These are phyloP conservation scores for Luffa acutangula DNA, from an alignment of 306 rosid species.

Conservation along the genomic window DNA sequence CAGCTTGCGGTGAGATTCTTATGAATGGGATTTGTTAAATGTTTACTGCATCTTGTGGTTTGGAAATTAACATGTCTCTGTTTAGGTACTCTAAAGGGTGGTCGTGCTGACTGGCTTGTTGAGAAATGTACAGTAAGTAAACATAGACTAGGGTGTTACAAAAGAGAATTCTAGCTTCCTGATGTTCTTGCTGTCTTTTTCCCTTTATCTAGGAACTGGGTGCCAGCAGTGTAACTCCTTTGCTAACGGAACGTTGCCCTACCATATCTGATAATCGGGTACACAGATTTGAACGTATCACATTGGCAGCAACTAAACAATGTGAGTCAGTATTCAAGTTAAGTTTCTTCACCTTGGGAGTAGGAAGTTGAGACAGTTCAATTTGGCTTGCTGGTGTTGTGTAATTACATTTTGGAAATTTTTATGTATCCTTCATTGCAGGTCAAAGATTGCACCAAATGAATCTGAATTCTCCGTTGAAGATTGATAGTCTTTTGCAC, in stretches of 20 bases:
- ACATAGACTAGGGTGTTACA: background rate
- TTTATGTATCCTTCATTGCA: constrained; percentile 17
- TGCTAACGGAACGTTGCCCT: constrained; percentile 78
- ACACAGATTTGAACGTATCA: constrained; percentile 74
- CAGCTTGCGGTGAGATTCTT: constrained; percentile 59
- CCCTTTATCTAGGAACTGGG: constrained; percentile 69
- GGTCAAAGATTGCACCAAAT: constrained; percentile 88
- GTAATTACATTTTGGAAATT: constrained; percentile 4
- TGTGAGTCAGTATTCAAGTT: constrained; percentile 27
- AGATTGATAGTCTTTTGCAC: constrained; percentile 36
- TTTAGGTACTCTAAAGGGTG: constrained; percentile 84
- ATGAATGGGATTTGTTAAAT: background rate
- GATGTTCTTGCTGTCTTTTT: constrained; percentile 4
- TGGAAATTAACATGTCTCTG: constrained; percentile 4
- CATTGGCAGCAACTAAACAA: constrained; percentile 89
- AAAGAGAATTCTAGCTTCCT: background rate
- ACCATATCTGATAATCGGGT: constrained; percentile 60
- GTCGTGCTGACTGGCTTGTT: constrained; percentile 91
- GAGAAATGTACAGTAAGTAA: constrained; percentile 85
- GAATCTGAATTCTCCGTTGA: constrained; percentile 53
- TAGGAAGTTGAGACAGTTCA: background rate
- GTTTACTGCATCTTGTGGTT: constrained; percentile 10
- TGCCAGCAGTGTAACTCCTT: constrained; percentile 77
- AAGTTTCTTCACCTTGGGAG: background rate
- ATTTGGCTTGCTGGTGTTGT: background rate